These are phyloP conservation scores for Nakazawaea wyomingensis DNA, from an alignment of 805 yeast species.

Conservation along the genomic window DNA sequence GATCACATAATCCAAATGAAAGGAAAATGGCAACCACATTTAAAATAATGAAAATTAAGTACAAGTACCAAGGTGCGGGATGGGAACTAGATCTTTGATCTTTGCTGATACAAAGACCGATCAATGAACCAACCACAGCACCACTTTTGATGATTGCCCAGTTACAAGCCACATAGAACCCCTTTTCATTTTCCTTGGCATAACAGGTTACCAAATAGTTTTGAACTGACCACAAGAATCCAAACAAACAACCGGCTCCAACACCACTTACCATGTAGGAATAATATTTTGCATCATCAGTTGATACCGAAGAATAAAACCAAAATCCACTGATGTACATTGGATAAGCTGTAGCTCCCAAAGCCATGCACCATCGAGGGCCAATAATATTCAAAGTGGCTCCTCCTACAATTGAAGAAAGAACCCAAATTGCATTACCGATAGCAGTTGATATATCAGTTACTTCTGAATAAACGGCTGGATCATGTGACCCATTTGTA, in stretches of 20 bases:
- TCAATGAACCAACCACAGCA: conserved; percentile 16
- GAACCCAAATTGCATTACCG: conserved; percentile 12
- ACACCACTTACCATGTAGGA: conserved; percentile 16
- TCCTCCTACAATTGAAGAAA: conserved; percentile 11
- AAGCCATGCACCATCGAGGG: conserved; percentile 10
- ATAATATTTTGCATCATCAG: conserved; percentile 10
- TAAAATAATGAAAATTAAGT: conserved; percentile 15
- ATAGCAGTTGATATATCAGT: conserved; percentile 8
- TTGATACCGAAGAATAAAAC: conserved; percentile 14
- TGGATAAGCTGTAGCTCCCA: conserved; percentile 17
- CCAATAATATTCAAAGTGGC: conserved; percentile 8
- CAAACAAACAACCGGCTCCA: conserved; percentile 14
- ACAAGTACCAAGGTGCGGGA: conserved; percentile 15
- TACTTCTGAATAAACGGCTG: background rate
- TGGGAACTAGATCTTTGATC: conserved; percentile 8
- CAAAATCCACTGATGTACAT: conserved; percentile 18
- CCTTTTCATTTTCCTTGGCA: conserved; percentile 16
- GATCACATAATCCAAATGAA: conserved; percentile 13
- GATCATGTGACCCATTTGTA: conserved; percentile 4
- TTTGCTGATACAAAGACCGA: conserved; percentile 12
- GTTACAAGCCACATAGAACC: conserved; percentile 15
- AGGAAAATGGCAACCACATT: conserved; percentile 12
- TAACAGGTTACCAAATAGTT: conserved; percentile 16
- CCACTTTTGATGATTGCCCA: conserved; percentile 17
- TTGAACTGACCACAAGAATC: conserved; percentile 17